Percentiles rank a stretch among this genome's conserved stretches.
phyloP scores from a whole-genome alignment of 306 rosid genomes.

The Geum urbanum region DNA sequence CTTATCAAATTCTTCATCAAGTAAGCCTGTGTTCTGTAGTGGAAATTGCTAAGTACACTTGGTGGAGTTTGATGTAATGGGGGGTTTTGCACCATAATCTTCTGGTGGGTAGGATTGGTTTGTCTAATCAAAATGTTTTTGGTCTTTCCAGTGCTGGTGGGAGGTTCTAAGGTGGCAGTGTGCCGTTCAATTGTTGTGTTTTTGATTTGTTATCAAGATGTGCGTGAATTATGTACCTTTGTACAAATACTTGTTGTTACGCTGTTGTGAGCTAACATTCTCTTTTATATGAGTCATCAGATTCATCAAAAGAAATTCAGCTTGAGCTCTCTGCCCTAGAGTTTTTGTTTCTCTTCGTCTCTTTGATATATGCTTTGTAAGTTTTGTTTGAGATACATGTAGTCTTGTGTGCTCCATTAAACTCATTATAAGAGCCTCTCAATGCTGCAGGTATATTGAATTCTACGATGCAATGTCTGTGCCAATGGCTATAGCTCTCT shows the following conservation, averaged over 20 bases:
- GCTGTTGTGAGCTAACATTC: conserved; percentile 59
- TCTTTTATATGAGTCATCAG: conserved; percentile 66
- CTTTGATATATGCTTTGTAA: conserved; percentile 79
- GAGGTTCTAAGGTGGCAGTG: neutral
- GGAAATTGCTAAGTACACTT: conserved; percentile 15
- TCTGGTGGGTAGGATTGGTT: neutral
- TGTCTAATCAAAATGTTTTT: neutral
- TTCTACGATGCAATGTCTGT: conserved; percentile 97
- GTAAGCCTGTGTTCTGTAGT: conserved; percentile 32
- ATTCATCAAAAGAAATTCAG: conserved; percentile 78
- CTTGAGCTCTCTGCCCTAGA: conserved; percentile 89
- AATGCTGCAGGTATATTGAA: conserved; percentile 93
- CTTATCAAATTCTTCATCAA: conserved; percentile 27
- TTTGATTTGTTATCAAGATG: neutral
- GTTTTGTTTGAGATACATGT: conserved; percentile 44
- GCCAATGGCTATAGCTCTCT: conserved; percentile 98
- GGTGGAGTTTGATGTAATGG: conserved; percentile 18
- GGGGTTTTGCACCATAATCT: neutral
- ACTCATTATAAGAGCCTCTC: conserved; percentile 45
- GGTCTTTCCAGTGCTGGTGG: neutral
- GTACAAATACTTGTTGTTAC: too few species aligned
- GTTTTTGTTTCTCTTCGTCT: conserved; percentile 75
- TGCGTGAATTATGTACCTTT: too few species aligned
- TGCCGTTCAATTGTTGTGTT: neutral
- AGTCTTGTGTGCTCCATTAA: conserved; percentile 34